Evolutionary conservation across 345 rosid genomes (phyloP).

Genomic region (Draba incana): DNA sequence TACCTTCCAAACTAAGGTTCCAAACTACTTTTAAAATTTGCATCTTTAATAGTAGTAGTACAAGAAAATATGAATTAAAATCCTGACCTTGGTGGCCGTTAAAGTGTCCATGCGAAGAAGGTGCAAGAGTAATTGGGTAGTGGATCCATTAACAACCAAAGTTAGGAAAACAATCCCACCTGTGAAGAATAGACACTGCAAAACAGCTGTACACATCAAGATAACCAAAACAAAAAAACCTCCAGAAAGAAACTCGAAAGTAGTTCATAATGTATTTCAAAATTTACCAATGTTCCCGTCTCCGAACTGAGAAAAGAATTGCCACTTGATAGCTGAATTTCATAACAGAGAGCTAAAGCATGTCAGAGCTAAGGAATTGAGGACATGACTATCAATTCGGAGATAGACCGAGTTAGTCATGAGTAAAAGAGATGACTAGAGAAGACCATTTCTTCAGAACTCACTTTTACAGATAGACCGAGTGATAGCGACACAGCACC

Average conservation of each 20-base stretch:
- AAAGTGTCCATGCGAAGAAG: slow-evolving; percentile 74
- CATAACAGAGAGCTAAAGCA: neutral
- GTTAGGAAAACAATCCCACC: slow-evolving; percentile 97
- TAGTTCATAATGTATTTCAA: slow-evolving; percentile 1
- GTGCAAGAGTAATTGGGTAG: slow-evolving; percentile 80
- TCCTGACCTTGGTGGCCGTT: slow-evolving; percentile 69
- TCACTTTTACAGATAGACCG: slow-evolving; percentile 85
- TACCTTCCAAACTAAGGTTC: too few relatives aligned
- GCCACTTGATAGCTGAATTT: slow-evolving; percentile 65
- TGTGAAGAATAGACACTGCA: slow-evolving; percentile 87
- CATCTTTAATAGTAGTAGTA: slow-evolving; percentile 1
- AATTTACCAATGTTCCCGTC: slow-evolving; percentile 80
- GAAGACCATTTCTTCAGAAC: slow-evolving; percentile 39
- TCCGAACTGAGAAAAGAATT: slow-evolving; percentile 54
- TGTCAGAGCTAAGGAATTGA: slow-evolving; percentile 15
- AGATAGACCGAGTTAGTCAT: too few relatives aligned
- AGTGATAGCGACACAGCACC: slow-evolving; percentile 96
- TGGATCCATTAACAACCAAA: slow-evolving; percentile 84
- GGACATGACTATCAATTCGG: too few relatives aligned
- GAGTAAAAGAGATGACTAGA: too few relatives aligned
- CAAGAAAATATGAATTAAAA: slow-evolving; percentile 5
- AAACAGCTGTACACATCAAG: slow-evolving; percentile 28
- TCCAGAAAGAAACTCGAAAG: neutral
- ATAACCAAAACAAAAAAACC: neutral
- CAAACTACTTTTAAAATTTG: neutral